These are phyloP conservation scores for Schizonepeta tenuifolia DNA, from an alignment of 257 asterid genomes.

Conservation along the genomic window DNA sequence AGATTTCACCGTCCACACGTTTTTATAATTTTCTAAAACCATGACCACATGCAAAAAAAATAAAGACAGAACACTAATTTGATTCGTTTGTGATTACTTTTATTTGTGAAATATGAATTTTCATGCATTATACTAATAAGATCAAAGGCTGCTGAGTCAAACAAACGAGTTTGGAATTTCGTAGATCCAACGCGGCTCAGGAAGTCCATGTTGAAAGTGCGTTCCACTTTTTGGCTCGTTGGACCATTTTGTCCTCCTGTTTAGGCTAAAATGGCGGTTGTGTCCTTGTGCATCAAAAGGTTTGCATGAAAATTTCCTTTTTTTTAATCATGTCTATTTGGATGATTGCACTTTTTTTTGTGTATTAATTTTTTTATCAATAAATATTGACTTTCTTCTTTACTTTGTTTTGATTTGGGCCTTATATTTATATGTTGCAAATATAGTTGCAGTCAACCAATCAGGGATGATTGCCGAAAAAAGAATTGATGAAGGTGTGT, in stretches of 20 bases:
- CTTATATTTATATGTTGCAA: too few species aligned
- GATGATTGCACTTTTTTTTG: too few species aligned
- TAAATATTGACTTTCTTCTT: background rate
- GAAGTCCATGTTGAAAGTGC: conserved; percentile 39
- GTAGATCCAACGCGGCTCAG: conserved; percentile 39
- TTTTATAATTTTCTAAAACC: conserved; percentile 38
- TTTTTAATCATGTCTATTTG: background rate
- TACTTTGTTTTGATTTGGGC: background rate
- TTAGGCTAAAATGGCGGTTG: conserved; percentile 30
- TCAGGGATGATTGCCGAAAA: too few species aligned
- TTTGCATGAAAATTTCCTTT: background rate
- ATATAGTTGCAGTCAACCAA: too few species aligned
- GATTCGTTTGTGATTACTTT: background rate
- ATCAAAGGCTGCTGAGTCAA: conserved; percentile 48
- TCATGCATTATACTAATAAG: conserved; percentile 12
- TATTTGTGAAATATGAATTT: conserved; percentile 19
- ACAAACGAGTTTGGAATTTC: background rate
- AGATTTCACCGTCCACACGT: conserved; percentile 70
- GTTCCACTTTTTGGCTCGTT: background rate
- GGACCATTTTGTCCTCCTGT: conserved; percentile 36
- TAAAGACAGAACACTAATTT: background rate
- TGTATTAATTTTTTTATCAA: background rate
- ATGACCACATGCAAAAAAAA: conserved; percentile 37
- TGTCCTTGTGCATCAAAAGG: conserved; percentile 33
- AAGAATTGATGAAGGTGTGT: too few species aligned